These are phyloP conservation scores for Calonectria honghensis DNA, from an alignment of 2,329 filamentous ascomycete species.

Conservation along the genomic window DNA sequence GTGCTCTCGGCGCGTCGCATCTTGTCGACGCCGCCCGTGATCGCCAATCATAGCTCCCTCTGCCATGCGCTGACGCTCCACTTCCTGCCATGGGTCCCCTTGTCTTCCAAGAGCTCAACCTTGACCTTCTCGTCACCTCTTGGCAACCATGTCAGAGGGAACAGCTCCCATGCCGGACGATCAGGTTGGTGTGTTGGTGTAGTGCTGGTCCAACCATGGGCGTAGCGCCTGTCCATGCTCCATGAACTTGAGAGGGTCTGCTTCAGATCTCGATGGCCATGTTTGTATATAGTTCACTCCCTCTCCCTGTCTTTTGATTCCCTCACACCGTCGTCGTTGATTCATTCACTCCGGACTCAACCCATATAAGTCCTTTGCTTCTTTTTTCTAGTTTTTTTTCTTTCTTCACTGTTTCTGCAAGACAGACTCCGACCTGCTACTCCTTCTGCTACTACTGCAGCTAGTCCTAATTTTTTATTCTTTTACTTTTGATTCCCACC, in stretches of 20 bases:
- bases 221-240: conserved; percentile 38
- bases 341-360: conserved; percentile 35
- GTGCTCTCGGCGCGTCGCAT: conserved; percentile 53
- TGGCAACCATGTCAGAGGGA: conserved; percentile 41
- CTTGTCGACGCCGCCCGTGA: conserved; percentile 39
- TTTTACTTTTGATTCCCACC: not conserved
- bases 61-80: conserved; percentile 46
- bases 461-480: not conserved
- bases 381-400: conserved; percentile 6
- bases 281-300: conserved; percentile 41
- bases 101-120: conserved; percentile 33
- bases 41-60: conserved; percentile 49
- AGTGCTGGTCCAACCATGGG: conserved; percentile 49
- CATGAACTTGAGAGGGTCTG: conserved; percentile 10
- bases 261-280: conserved; percentile 14
- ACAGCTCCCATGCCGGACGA: conserved; percentile 50
- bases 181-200: conserved; percentile 48
- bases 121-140: conserved; percentile 43
- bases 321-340: conserved; percentile 34
- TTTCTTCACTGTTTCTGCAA: conserved; percentile 9
- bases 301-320: conserved; percentile 31
- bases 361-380: conserved; percentile 32
- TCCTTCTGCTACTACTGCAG: not conserved
- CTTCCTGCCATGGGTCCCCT: conserved; percentile 46
- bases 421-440: conserved; percentile 1